Conservation (phyloP, 2,329 filamentous ascomycete species). For the Colletotrichum gigasporum region DNA sequence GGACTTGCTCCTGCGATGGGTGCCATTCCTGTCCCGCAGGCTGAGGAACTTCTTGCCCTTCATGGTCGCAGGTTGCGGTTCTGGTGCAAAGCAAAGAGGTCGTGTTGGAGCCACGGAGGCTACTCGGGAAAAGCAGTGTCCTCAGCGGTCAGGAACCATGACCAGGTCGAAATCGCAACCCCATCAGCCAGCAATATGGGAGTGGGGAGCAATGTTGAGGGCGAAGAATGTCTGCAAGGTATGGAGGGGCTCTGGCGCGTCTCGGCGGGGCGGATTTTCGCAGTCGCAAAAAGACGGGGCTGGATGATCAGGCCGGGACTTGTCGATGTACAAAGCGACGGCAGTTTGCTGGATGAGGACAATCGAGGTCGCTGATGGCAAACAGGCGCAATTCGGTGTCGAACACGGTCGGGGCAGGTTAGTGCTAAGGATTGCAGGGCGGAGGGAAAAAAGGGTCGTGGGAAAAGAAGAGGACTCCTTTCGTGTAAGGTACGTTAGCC, state of each 20-base stretch:
- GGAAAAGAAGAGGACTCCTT: not conserved
- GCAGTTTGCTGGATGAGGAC: not conserved
- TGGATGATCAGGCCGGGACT: constrained; percentile 18
- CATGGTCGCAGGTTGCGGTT: constrained; percentile 48
- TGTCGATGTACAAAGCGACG: constrained; percentile 11
- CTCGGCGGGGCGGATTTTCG: constrained; percentile 31
- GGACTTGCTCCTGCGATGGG: constrained; percentile 64
- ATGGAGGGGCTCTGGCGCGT: constrained; percentile 29
- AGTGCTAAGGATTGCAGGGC: not conserved
- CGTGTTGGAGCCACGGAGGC: constrained; percentile 7
- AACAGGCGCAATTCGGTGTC: not conserved
- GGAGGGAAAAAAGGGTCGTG: not conserved
- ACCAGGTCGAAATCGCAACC: constrained; percentile 22
- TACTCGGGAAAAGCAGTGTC: constrained; percentile 18
- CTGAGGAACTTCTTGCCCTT: constrained; percentile 75
- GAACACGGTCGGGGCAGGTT: not conserved
- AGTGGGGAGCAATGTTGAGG: constrained; percentile 23
- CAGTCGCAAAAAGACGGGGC: constrained; percentile 30
- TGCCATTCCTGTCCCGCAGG: constrained; percentile 71
- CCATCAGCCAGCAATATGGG: constrained; percentile 27
- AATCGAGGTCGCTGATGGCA: not conserved
- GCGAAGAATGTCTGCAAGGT: constrained; percentile 25
- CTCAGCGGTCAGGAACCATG: constrained; percentile 27
- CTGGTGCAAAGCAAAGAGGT: not conserved
- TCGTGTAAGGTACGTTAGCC: not conserved